phyloP scores from a whole-genome alignment of 352 stramenopile species.

The Globisporangium cederbergense region DNA sequence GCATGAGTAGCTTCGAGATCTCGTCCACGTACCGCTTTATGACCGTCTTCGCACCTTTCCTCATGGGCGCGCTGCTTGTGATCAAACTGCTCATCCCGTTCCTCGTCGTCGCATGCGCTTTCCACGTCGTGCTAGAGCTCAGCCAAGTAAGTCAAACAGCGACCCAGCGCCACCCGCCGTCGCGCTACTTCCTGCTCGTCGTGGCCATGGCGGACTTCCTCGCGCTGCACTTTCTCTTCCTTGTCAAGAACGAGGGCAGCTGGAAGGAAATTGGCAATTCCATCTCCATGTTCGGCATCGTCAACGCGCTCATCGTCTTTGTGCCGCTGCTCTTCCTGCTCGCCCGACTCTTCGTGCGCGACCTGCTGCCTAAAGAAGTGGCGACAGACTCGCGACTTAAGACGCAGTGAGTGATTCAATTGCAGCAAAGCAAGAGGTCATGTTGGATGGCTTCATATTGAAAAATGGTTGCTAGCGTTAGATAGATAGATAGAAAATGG shows the following conservation, averaged over 20 bases:
- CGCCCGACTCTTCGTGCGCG: slow-evolving; percentile 13
- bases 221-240: slow-evolving; percentile 80
- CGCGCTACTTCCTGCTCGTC: slow-evolving; percentile 69
- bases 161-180: slow-evolving; percentile 25
- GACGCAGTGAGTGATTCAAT: slow-evolving; percentile 3
- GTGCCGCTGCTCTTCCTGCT: slow-evolving; percentile 34
- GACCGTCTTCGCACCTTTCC: slow-evolving; percentile 79
- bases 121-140: slow-evolving; percentile 49
- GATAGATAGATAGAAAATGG: background rate
- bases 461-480: background rate
- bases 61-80: slow-evolving; percentile 77
- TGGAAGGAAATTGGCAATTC: slow-evolving; percentile 89
- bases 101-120: slow-evolving; percentile 64
- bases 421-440: background rate
- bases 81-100: slow-evolving; percentile 82
- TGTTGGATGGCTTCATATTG: slow-evolving; percentile 2
- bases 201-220: slow-evolving; percentile 78
- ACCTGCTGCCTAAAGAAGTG: background rate
- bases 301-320: slow-evolving; percentile 9
- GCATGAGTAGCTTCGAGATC: slow-evolving; percentile 86
- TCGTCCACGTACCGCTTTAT: slow-evolving; percentile 84
- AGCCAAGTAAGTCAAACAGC: slow-evolving; percentile 10
- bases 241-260: slow-evolving; percentile 81
- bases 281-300: slow-evolving; percentile 8
- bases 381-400: background rate